Evolutionary conservation across 441 rosid genomes (phyloP).

Genomic region (Populus hybrid): DNA sequence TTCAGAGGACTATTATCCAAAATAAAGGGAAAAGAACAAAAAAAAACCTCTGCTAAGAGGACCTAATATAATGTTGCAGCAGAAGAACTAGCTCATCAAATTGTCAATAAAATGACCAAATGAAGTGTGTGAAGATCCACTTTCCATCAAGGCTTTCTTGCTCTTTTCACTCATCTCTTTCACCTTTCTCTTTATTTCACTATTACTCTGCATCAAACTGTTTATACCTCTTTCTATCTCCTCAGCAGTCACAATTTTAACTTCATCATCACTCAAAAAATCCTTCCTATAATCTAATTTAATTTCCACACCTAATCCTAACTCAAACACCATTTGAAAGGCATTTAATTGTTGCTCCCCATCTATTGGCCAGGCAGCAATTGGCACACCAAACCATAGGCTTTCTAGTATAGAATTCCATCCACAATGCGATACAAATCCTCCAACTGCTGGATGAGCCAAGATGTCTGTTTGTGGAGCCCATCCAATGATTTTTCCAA

Average conservation of each 20-base stretch:
- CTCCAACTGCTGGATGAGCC: conserved; percentile 21
- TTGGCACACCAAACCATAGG: conserved; percentile 32
- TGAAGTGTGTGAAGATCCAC: conserved; percentile 21
- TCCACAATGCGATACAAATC: conserved; percentile 33
- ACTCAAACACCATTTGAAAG: conserved; percentile 19
- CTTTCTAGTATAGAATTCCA: conserved; percentile 30
- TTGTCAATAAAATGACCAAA: conserved; percentile 13
- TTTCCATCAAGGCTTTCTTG: conserved; percentile 20
- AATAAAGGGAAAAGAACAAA: no score
- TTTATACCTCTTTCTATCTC: conserved; percentile 20
- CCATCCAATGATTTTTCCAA: conserved; percentile 29
- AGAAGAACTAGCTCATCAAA: neutral
- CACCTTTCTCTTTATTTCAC: conserved; percentile 19
- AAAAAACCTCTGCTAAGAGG: no score
- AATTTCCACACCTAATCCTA: conserved; percentile 27
- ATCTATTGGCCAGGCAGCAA: conserved; percentile 29
- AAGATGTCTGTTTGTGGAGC: conserved; percentile 29
- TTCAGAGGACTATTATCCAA: no score
- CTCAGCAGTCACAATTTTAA: conserved; percentile 10
- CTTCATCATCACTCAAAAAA: neutral
- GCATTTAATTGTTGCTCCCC: conserved; percentile 40
- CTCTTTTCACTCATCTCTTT: conserved; percentile 16
- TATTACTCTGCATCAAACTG: conserved; percentile 12
- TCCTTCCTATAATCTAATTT: conserved; percentile 24
- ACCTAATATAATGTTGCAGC: no score